Evolutionary conservation across 2,329 filamentous ascomycete genomes (phyloP).

Genomic region (Aspergillus fijiensis): DNA sequence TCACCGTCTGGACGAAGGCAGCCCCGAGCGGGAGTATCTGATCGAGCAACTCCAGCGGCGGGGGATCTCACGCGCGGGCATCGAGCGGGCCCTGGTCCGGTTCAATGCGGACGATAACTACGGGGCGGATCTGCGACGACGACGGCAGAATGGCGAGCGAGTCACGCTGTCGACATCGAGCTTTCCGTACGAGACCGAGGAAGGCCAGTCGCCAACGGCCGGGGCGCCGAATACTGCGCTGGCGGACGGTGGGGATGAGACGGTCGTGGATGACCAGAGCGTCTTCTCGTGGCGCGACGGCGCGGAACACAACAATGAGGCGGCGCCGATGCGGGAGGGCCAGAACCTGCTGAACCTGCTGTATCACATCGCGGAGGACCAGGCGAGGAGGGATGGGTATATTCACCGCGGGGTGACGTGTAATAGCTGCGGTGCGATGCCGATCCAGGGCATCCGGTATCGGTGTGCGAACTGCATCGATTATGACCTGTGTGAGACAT

Average conservation of each 20-base stretch:
- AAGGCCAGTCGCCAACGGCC: background rate
- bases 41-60: constrained; percentile 39
- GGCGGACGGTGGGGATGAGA: constrained; percentile 34
- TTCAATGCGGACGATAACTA: constrained; percentile 43
- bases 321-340: constrained; percentile 51
- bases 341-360: constrained; percentile 82
- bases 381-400: constrained; percentile 82
- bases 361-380: constrained; percentile 91
- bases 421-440: constrained; percentile 81
- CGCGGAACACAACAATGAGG: constrained; percentile 36
- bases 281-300: constrained; percentile 47
- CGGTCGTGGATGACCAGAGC: constrained; percentile 43
- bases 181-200: constrained; percentile 28
- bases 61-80: constrained; percentile 40
- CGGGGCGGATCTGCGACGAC: constrained; percentile 39
- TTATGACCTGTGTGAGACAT: constrained; percentile 92
- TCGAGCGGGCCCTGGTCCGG: constrained; percentile 37
- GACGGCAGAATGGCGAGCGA: constrained; percentile 40
- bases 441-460: constrained; percentile 89
- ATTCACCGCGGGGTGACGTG: constrained; percentile 91
- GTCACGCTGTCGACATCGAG: constrained; percentile 38
- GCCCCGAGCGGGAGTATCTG: constrained; percentile 38
- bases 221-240: constrained; percentile 19
- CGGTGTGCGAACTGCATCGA: constrained; percentile 94
- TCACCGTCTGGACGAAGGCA: constrained; percentile 36